Base-by-base conservation (phyloP, 2,329 filamentous ascomycete genomes). In the Zymoseptoria passerinii region DNA sequence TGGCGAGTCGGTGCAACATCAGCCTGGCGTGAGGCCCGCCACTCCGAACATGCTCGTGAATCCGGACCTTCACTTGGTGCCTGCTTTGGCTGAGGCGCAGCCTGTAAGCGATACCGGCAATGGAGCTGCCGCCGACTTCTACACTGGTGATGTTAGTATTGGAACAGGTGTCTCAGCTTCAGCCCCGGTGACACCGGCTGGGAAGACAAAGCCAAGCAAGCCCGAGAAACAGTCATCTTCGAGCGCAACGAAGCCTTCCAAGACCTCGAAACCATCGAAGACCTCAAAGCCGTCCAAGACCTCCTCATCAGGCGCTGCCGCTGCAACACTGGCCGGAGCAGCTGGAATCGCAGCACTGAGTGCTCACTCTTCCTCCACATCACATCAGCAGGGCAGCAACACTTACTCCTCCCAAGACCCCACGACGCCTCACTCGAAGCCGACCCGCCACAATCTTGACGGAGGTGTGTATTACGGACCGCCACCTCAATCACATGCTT, bases 21-120 rank as follows among this genome's bases (percentile, higher is more conserved):
- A 86, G 68, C 83, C 84, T 6, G 84, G 84, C n/a, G 75, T 83
- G 9, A 76, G 83, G 50, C 77, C 81, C 6, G 70, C 77, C 16
- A 74, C 74, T 23, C 75, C 78, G 0, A 75, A 84, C 44, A 79
- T 84, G 57, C 76, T 81, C 16, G 78, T 77, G 29, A 76, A 78
- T 49, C 78, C 84, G 61, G 78, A 81, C 44, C 82, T 84, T 70
- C 83, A 85, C 71, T 73, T 86, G 54, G 76, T 80, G 67, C 65
- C 81, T 23, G 79, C 83, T 16, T 78, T 79, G 4, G 70, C 77
- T 1, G 71, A 73, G 8, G 70, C 78, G 28, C 78, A 79, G 51
- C 83, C 83, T 18, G 81, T 78, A 1, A 74, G 77, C n/a, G 83
- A 86, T 66, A 84, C 83, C 4, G 84, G 83, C 55, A 75, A 77